phyloP scores from a whole-genome alignment of 2,329 filamentous ascomycete species.

The Talaromyces pinophilus region DNA sequence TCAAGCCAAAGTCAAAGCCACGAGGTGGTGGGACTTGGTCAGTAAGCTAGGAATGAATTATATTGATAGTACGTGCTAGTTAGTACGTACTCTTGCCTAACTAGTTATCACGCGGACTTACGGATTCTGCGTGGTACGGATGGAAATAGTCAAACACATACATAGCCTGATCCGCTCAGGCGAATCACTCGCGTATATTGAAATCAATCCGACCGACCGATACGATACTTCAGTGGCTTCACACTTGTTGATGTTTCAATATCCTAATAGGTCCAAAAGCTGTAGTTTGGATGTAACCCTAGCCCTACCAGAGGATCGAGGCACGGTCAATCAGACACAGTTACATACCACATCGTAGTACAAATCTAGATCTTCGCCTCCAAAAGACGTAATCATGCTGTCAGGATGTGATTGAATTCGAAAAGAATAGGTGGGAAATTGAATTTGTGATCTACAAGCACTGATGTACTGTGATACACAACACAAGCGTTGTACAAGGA shows the following conservation, averaged over 20 bases:
- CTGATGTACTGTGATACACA: not conserved
- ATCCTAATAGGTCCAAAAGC: not conserved
- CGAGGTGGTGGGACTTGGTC: slow-evolving; percentile 12
- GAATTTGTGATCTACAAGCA: slow-evolving; percentile 5
- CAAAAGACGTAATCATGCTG: not conserved
- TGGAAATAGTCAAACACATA: not conserved
- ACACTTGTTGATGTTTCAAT: not conserved
- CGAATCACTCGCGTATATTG: not conserved
- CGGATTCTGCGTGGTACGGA: not conserved
- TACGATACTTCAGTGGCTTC: not conserved
- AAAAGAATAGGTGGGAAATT: slow-evolving; percentile 4
- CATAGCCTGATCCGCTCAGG: not conserved
- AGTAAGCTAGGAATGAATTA: not conserved
- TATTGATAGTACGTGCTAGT: not conserved
- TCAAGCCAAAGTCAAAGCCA: slow-evolving; percentile 14
- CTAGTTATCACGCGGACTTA: slow-evolving; percentile 1
- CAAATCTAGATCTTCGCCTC: not conserved
- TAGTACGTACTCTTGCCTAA: not conserved
- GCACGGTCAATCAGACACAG: not conserved
- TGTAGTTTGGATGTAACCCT: slow-evolving; percentile 11
- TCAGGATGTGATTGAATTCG: not conserved
- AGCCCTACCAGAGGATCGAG: slow-evolving; percentile 11
- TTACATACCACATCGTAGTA: not conserved
- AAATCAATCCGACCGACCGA: not conserved
- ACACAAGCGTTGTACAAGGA: not conserved